Evolutionary conservation across 2,329 filamentous ascomycete species (phyloP).

Genomic region (Neonectria sp.): DNA sequence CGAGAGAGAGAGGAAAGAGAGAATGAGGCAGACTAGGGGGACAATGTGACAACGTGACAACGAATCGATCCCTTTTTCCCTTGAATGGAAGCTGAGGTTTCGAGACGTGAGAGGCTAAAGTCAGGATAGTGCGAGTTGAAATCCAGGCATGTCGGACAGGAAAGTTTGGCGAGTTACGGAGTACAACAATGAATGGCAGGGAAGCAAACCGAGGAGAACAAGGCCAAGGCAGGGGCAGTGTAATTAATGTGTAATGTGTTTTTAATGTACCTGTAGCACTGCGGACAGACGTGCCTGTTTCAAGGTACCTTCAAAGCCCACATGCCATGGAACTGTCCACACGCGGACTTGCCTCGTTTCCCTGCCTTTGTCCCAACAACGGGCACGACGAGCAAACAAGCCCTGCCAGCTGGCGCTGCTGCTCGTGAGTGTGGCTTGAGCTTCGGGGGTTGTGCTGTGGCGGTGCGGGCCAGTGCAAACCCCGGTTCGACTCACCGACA

Average conservation of each 20-base stretch:
- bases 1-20: conserved; percentile 13
- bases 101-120: neutral
- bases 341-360: neutral
- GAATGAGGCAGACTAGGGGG: neutral
- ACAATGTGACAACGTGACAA: neutral
- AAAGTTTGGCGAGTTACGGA: conserved; percentile 22
- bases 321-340: neutral
- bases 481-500: neutral
- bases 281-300: neutral
- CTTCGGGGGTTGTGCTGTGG: neutral
- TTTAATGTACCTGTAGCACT: conserved; percentile 16
- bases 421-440: neutral
- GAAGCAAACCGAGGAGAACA: neutral
- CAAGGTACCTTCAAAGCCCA: conserved; percentile 12
- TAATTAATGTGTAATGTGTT: neutral
- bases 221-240: neutral
- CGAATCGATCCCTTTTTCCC: neutral
- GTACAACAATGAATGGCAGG: neutral
- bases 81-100: neutral
- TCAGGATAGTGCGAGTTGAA: neutral
- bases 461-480: neutral
- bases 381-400: neutral
- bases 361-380: neutral
- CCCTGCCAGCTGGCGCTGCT: neutral
- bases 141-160: neutral